A percentile compares a stretch with the other conserved stretches of the same genome.
These are phyloP conservation scores for Acidomyces sp. DNA, from an alignment of 495 filamentous ascomycete species.

Conservation along the genomic window DNA sequence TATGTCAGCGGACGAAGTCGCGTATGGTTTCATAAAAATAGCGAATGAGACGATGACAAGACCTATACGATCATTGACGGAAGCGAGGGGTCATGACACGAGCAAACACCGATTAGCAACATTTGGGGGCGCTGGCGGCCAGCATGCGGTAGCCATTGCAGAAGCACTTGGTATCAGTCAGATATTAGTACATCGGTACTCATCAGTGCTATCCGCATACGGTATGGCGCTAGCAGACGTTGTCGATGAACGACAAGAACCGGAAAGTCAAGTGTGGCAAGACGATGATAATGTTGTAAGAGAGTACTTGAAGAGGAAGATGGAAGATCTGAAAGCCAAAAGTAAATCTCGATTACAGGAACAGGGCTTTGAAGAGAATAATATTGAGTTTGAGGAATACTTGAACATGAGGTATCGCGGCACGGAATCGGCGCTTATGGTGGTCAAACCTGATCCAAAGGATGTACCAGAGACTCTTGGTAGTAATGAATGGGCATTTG, in stretches of 20 bases:
- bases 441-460: slow-evolving; percentile 48
- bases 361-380: slow-evolving; percentile 60
- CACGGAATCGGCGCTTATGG: slow-evolving; percentile 79
- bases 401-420: slow-evolving; percentile 82
- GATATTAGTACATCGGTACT: slow-evolving; percentile 83
- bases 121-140: slow-evolving; percentile 90
- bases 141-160: slow-evolving; percentile 93
- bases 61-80: slow-evolving; percentile 82
- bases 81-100: slow-evolving; percentile 86
- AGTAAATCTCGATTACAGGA: slow-evolving; percentile 49
- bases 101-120: slow-evolving; percentile 79
- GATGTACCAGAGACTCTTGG: slow-evolving; percentile 46
- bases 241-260: slow-evolving; percentile 83
- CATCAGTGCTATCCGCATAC: slow-evolving; percentile 88
- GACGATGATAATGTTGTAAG: slow-evolving; percentile 36
- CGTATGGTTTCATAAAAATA: slow-evolving; percentile 79
- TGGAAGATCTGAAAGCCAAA: slow-evolving; percentile 54
- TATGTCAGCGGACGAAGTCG: slow-evolving; percentile 79
- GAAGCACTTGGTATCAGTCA: slow-evolving; percentile 75
- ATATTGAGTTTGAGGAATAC: slow-evolving; percentile 75
- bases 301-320: slow-evolving; percentile 33
- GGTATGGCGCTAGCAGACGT: slow-evolving; percentile 95
- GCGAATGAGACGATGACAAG: slow-evolving; percentile 94
- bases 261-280: slow-evolving; percentile 68
- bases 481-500: slow-evolving; percentile 64